Percentiles rank a stretch among this genome's conserved stretches.
Conservation (phyloP, 805 yeast species). For the Metschnikowia vanudenii region DNA sequence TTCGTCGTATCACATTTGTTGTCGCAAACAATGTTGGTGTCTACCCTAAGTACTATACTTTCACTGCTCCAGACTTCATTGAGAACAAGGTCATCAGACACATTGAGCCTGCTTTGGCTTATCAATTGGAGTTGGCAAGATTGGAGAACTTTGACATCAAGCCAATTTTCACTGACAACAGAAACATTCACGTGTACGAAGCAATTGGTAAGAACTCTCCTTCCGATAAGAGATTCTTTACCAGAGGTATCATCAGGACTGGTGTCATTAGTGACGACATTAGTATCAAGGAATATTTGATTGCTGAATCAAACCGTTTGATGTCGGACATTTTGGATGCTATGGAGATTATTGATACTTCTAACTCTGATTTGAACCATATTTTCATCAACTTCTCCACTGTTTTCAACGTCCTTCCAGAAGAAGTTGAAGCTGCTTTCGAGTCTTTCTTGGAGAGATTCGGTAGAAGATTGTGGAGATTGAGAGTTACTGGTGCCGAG, state of each 20-base stretch:
- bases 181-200: conserved; percentile 96
- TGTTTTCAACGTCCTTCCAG: conserved; percentile 89
- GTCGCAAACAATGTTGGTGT: conserved; percentile 80
- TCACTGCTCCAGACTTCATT: conserved; percentile 78
- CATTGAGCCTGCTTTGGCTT: conserved; percentile 97
- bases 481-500: conserved; percentile 96
- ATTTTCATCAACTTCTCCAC: conserved; percentile 97
- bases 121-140: conserved; percentile 93
- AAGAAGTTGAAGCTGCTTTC: conserved; percentile 95
- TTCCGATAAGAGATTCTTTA: conserved; percentile 91
- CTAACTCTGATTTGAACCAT: conserved; percentile 94
- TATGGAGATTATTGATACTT: conserved; percentile 88
- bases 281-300: conserved; percentile 87
- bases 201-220: conserved; percentile 93
- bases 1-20: conserved; percentile 92
- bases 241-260: conserved; percentile 95
- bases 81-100: conserved; percentile 96
- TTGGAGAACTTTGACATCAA: conserved; percentile 92
- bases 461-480: conserved; percentile 94
- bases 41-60: conserved; percentile 94
- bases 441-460: conserved; percentile 97
- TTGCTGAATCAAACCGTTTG: conserved; percentile 93
- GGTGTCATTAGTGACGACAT: conserved; percentile 93
- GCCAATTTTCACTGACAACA: conserved; percentile 93
- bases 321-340: conserved; percentile 96